These are phyloP conservation scores for Cucurbita maxima DNA, from an alignment of 306 rosid genomes.

Conservation along the genomic window DNA sequence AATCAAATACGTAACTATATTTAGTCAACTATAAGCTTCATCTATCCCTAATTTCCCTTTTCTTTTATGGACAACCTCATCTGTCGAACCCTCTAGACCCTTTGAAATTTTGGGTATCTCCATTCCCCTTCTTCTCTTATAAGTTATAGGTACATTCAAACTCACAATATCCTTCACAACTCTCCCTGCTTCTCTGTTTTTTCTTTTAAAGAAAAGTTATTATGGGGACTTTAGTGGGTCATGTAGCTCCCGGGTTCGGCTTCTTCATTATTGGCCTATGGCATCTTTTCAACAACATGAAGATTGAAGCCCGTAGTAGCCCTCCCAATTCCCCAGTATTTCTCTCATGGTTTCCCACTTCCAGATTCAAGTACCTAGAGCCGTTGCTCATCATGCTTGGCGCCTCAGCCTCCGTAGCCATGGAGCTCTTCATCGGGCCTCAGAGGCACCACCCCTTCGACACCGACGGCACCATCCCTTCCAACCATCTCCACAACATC, in stretches of 20 bases:
- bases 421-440: slow-evolving; percentile 75
- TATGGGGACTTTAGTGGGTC: slow-evolving; percentile 72
- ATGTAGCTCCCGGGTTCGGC: slow-evolving; percentile 69
- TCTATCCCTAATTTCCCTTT: too few species aligned
- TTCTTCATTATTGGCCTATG: slow-evolving; percentile 61
- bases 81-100: background rate
- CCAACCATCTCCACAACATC: slow-evolving; percentile 73
- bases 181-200: background rate
- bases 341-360: slow-evolving; percentile 53
- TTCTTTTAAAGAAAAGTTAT: background rate
- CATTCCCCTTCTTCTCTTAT: background rate
- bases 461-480: slow-evolving; percentile 58
- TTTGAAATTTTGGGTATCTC: background rate
- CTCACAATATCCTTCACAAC: background rate
- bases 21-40: background rate
- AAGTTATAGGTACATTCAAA: background rate
- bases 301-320: slow-evolving; percentile 21
- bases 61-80: background rate
- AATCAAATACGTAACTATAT: background rate
- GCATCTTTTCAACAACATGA: slow-evolving; percentile 76
- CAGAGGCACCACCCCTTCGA: slow-evolving; percentile 54
- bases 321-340: slow-evolving; percentile 25
- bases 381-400: slow-evolving; percentile 41
- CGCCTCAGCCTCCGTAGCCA: slow-evolving; percentile 31
- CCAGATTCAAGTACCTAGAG: slow-evolving; percentile 39